These are phyloP conservation scores for Arachis stenosperma DNA, from an alignment of 306 rosid genomes.

Conservation along the genomic window DNA sequence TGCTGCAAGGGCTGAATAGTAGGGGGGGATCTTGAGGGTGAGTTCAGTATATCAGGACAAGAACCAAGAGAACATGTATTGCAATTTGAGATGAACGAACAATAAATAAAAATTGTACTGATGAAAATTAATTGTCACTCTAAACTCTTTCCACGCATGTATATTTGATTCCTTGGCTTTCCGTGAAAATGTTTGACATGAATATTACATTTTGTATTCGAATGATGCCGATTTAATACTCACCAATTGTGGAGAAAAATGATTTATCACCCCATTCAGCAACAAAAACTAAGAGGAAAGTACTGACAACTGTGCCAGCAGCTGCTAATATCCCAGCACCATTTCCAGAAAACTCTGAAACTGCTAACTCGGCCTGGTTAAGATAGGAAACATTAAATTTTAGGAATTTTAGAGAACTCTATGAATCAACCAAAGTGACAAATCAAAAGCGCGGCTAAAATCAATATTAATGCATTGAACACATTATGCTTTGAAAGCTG, in stretches of 20 bases:
- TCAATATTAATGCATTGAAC: constrained; percentile 8
- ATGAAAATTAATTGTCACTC: constrained; percentile 19
- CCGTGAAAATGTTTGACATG: constrained; percentile 3
- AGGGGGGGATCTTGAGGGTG: constrained; percentile 20
- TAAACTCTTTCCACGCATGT: constrained; percentile 18
- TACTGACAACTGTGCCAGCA: constrained; percentile 77
- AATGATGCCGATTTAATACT: constrained; percentile 38
- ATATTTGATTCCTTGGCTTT: constrained; percentile 20
- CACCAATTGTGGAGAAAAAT: constrained; percentile 96
- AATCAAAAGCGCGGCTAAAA: constrained; percentile 2
- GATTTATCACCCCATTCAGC: constrained; percentile 99
- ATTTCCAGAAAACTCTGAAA: constrained; percentile 84
- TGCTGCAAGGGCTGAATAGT: constrained; percentile 86
- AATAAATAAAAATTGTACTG: constrained; percentile 11
- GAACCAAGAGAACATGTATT: constrained; percentile 7
- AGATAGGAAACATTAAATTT: constrained; percentile 43
- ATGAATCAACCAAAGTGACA: constrained; percentile 24
- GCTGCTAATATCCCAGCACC: constrained; percentile 86
- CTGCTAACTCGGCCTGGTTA: constrained; percentile 94
- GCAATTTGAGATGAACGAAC: constrained; percentile 19
- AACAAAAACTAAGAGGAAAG: constrained; percentile 84
- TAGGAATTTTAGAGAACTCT: constrained; percentile 21
- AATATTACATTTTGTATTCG: constrained; percentile 6
- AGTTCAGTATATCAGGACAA: constrained; percentile 27
- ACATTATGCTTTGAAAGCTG: constrained; percentile 23